A percentile compares a stretch with the other conserved stretches of the same genome.
Conservation (phyloP, 202 grass and related monocot species). For the Miscanthus sacchariflorus region DNA sequence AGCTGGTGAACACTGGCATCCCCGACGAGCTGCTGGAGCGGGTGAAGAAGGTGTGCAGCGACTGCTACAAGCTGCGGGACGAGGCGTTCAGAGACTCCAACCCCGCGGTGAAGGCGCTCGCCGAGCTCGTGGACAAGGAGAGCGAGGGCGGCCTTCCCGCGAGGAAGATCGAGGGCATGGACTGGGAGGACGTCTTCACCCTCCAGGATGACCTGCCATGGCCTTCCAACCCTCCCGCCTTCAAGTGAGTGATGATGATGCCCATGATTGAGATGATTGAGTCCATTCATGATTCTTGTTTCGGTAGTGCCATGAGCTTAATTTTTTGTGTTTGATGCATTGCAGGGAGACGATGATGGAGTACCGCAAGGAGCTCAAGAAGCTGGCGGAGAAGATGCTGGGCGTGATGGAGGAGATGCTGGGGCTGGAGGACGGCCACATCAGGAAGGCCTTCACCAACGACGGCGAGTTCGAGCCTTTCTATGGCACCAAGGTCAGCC, state of each 20-base stretch:
- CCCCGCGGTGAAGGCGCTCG: conserved; percentile 47
- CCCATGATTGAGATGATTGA: too few species aligned
- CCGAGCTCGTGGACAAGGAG: conserved; percentile 45
- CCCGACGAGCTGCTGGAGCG: conserved; percentile 75
- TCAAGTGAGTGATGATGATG: conserved; percentile 42
- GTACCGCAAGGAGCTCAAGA: conserved; percentile 71
- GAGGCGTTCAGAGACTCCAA: conserved; percentile 65
- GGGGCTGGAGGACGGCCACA: conserved; percentile 60
- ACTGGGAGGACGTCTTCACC: conserved; percentile 84
- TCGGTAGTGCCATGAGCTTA: too few species aligned
- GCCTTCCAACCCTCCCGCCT: conserved; percentile 78
- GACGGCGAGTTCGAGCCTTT: conserved; percentile 65
- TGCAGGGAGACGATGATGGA: conserved; percentile 88
- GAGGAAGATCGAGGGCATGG: conserved; percentile 55
- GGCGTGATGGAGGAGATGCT: conserved; percentile 85
- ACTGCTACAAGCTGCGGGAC: conserved; percentile 74
- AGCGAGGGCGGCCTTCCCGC: neutral
- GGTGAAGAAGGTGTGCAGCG: conserved; percentile 77
- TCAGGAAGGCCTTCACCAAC: conserved; percentile 63
- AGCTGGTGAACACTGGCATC: conserved; percentile 92
- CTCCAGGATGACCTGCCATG: conserved; percentile 72
- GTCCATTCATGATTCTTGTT: too few species aligned
- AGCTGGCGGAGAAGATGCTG: conserved; percentile 70
- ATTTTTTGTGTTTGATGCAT: too few species aligned
- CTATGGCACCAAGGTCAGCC: conserved; percentile 95